Conservation (phyloP, 495 filamentous ascomycete genomes). For the Trichocladium uniseriatum region DNA sequence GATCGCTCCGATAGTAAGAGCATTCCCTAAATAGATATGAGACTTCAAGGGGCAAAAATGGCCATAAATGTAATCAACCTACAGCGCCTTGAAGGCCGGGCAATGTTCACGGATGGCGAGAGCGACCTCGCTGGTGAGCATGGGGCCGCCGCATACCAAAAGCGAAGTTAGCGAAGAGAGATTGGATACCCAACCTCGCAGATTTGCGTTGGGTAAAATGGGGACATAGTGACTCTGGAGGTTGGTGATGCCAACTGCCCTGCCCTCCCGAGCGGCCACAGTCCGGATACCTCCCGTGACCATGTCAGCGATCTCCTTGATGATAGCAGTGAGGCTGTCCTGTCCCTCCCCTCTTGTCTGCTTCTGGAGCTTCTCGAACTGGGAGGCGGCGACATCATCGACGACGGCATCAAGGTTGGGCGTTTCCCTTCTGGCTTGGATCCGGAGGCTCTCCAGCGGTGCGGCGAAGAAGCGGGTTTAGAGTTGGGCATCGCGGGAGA, state of each 20-base stretch:
- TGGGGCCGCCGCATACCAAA: slow-evolving; percentile 47
- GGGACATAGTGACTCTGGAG: slow-evolving; percentile 28
- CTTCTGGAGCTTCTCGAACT: slow-evolving; percentile 32
- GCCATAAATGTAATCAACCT: no score
- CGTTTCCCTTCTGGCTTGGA: no score
- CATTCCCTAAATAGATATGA: slow-evolving; percentile 30
- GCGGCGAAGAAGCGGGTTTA: no score
- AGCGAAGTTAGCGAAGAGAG: slow-evolving; percentile 36
- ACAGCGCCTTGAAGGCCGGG: slow-evolving; percentile 50
- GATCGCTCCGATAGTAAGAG: slow-evolving; percentile 31
- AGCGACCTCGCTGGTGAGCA: slow-evolving; percentile 44
- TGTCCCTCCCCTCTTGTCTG: not conserved
- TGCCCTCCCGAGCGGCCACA: slow-evolving; percentile 24
- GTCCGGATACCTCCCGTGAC: slow-evolving; percentile 29
- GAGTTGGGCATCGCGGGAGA: slow-evolving; percentile 22
- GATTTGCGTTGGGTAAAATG: slow-evolving; percentile 9
- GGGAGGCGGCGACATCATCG: slow-evolving; percentile 18
- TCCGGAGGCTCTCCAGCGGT: no score
- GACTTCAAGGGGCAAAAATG: no score
- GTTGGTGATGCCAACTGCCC: slow-evolving; percentile 38
- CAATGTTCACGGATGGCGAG: slow-evolving; percentile 49
- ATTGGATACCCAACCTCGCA: slow-evolving; percentile 30
- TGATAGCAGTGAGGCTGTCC: slow-evolving; percentile 14
- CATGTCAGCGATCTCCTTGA: slow-evolving; percentile 21
- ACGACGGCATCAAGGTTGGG: no score